Evolutionary conservation across 73 alveolate species (phyloP).

Genomic region (Tetrahymena borealis): DNA sequence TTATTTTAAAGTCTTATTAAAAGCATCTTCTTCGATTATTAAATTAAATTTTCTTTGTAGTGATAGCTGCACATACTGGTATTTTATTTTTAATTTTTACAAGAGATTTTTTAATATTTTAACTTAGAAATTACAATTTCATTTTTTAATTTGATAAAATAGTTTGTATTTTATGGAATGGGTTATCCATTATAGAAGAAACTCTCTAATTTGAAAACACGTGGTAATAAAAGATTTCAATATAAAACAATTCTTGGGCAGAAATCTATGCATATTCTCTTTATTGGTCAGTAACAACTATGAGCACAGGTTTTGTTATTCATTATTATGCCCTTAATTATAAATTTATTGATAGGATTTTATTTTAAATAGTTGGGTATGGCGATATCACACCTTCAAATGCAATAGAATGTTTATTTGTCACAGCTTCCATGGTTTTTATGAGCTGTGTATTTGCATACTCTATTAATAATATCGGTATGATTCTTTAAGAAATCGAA

Average conservation of each 20-base stretch:
- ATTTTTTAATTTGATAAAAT: no score
- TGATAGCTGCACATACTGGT: not conserved
- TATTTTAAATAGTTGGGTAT: constrained; percentile 55
- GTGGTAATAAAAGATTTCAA: not conserved
- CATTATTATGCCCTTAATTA: no score
- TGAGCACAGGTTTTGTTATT: not conserved
- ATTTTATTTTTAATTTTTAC: no score
- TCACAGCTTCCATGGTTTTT: constrained; percentile 66
- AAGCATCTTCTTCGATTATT: not conserved
- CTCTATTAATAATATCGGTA: constrained; percentile 35
- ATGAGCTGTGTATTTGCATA: constrained; percentile 46
- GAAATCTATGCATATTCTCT: not conserved
- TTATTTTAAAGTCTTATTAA: not conserved
- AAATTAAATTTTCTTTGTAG: not conserved
- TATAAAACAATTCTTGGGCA: not conserved
- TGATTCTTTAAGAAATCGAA: constrained; percentile 9
- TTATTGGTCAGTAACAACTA: not conserved
- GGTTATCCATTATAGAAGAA: not conserved
- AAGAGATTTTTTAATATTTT: no score
- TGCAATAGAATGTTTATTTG: constrained; percentile 51
- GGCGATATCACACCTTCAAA: constrained; percentile 78
- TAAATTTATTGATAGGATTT: no score
- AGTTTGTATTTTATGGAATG: not conserved
- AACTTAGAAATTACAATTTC: no score
- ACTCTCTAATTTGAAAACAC: not conserved